Evolutionary conservation across 2,329 filamentous ascomycete species (phyloP), one percentile per base, ranked within the genome.

Genomic region (Fusarium haematococcum): DNA sequence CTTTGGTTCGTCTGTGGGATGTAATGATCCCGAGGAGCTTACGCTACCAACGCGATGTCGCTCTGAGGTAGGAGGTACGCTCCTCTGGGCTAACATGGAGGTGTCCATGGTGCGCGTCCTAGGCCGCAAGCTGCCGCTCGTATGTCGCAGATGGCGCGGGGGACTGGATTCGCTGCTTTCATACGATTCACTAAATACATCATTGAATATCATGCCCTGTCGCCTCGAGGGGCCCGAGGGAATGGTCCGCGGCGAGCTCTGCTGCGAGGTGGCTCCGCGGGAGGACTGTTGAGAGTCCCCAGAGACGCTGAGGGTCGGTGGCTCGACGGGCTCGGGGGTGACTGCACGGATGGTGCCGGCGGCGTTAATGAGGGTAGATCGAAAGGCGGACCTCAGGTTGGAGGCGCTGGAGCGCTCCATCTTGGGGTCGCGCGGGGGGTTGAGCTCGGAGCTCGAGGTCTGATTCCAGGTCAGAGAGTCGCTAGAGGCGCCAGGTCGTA

Each of bases 41-140:
- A 94, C 90, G 32, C 93, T 94, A 59, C 92, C 91, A 50, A 94
- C 89, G 61, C 92, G 88, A 76, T 91, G 89, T 61, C 92, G 88
- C 75, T 90, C 88, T 39, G 80, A 68, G 5, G 81, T 75, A 33
- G 83, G 78, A 39, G 83, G 78, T 14, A 83, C 79, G 20, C 80
- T 80, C 61, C 81, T 80, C 56, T 88, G 85, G 64, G 85, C 86
- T 45, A 89, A 85, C 79, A 88, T 84, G 39, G 87, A 84, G 50
- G 86, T 86, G 75, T 91, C 89, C 84, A 91, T 86, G 16, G 89
- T 91, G 70, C 89, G 86, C 5, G 89, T 91, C 68, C 89, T 86
- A 37, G 88, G 88, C 52, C 89, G 84, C 64, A 86, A 81, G 54
- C 81, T 79, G 39, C 82, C 75, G 66, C 80, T 81, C 41, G 80